Base-by-base conservation (phyloP, 306 rosid species). In the Ormosia semicastrata region DNA sequence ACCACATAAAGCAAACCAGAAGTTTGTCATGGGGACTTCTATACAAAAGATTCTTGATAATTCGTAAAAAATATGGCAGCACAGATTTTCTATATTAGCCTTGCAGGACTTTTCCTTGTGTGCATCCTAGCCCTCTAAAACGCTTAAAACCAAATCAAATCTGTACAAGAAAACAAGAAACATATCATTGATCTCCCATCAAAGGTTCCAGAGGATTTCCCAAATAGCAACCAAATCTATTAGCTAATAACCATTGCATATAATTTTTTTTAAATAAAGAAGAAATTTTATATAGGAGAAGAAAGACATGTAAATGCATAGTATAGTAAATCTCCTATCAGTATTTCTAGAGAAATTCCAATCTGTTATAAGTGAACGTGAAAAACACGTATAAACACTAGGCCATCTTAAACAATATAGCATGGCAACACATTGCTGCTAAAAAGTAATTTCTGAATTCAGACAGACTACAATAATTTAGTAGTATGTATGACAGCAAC, bases 111-210 rank as follows among this genome's bases (percentile, higher is more conserved):
- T 12, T 10, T 67, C 63, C 65, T 75, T 56, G 81, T 68, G 58
- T 68, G 10, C 37, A 66, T 58, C 17, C 49, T 24, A 47, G 39
- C 33, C 40, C 47, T 60, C 41, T 56, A 36, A 46, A 82, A 58
- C 5, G 54, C 64, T 71, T 64, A 39, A 17, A 68, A n/a, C 76
- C 71, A 83, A 63, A 64, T 74, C 47, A 54, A 10, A 65, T 63
- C 76, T 65, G 70, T 17, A 77, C 70, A 52, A 36, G 18, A 57
- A 64, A 37, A 54, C 34, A 66, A 70, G 32, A 33, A 33, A 67
- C 39, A n/a, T 34, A 33, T 14, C 12, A n/a, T 36, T 52, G 58
- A 36, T 72, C 49, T 52, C 17, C 9, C 52, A 66, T 34, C 34
- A 66, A 2, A 39, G 47, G 47, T 37, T 37, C 43, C 4, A 3